phyloP scores from a whole-genome alignment of 768 basidiomycete genomes.

The Boletus bicolor region DNA sequence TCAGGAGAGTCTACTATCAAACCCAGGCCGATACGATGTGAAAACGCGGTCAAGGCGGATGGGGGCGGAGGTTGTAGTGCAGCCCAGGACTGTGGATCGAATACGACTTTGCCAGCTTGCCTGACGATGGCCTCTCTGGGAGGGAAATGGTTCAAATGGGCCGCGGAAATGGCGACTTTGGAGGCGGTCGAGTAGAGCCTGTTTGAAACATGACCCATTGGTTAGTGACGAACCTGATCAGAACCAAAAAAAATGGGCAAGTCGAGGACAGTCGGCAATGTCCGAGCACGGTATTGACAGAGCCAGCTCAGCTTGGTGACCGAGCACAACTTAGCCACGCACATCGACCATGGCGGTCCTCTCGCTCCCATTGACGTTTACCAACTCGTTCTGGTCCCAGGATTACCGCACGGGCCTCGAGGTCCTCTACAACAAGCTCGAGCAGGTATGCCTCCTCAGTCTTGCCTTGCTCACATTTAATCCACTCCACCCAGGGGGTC shows the following conservation, averaged over 20 bases:
- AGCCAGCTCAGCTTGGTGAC: neutral
- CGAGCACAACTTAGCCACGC: constrained; percentile 10
- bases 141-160: constrained; percentile 56
- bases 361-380: constrained; percentile 84
- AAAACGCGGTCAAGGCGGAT: constrained; percentile 70
- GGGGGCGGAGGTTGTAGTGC: constrained; percentile 67
- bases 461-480: constrained; percentile 6
- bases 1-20: constrained; percentile 53
- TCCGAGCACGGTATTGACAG: constrained; percentile 13
- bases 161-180: constrained; percentile 53
- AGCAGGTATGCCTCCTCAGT: constrained; percentile 52
- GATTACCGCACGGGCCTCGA: constrained; percentile 85
- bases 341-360: constrained; percentile 68
- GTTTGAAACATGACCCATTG: constrained; percentile 61
- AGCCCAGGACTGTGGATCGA: constrained; percentile 69
- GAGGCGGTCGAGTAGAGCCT: constrained; percentile 46
- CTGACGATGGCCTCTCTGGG: constrained; percentile 50
- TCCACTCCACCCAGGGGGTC: constrained; percentile 52
- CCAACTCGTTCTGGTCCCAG: constrained; percentile 93
- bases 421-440: constrained; percentile 69
- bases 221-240: constrained; percentile 5
- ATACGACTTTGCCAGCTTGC: constrained; percentile 39
- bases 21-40: constrained; percentile 71
- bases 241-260: constrained; percentile 22
- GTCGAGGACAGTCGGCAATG: constrained; percentile 33